Evolutionary conservation across 2,329 filamentous ascomycete species (phyloP), one percentile per base, ranked within the genome.

Genomic region (Lecanicillium sp.): DNA sequence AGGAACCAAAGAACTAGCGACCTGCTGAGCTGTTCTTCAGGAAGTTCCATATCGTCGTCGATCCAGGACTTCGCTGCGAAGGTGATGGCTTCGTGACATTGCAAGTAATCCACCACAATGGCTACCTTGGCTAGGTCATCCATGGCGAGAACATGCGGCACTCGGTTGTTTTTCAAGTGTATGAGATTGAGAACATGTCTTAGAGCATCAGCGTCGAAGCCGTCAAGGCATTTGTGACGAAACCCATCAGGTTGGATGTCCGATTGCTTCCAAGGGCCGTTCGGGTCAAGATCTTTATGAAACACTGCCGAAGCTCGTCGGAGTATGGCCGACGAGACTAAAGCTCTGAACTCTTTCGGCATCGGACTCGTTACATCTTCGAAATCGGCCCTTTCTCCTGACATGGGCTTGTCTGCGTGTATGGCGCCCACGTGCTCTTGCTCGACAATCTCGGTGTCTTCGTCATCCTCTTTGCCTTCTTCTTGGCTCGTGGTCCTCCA

Each of bases 11-110:
- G 22, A 11, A 25, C 22, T 11, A 25, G 22, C 22, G 6, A 6
- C 11, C 22, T 25, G 22, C 22, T 25, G 11, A 25, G 11, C 22
- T 25, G 22, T 11, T 25, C 22, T 11, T 25, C 11, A 7, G 22
- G 22, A 11, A 25, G 22, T 6, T 11, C 22, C 11, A 7, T 25
- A 11, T 40, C 13, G 27, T 28, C 6, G 25, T 15, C 18, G 14
- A 17, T 19, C 35, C 35, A 37, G 14, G 3, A 10, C n/a, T 37
- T 13, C 4, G 25, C 17, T 2, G 5, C 35, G 9, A 30, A 12
- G 7, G 22, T 8, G 14, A 33, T 44, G 42, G 25, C 52, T 48
- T 41, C 39, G 19, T 37, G 33, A 18, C 39, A 41, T 12, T 41
- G 25, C 2, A 36, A 28, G 28, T 36, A 41, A n/a, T 41, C 32